phyloP scores from a whole-genome alignment of 371 early-diverging fungal species.

The Mucor sp. region DNA sequence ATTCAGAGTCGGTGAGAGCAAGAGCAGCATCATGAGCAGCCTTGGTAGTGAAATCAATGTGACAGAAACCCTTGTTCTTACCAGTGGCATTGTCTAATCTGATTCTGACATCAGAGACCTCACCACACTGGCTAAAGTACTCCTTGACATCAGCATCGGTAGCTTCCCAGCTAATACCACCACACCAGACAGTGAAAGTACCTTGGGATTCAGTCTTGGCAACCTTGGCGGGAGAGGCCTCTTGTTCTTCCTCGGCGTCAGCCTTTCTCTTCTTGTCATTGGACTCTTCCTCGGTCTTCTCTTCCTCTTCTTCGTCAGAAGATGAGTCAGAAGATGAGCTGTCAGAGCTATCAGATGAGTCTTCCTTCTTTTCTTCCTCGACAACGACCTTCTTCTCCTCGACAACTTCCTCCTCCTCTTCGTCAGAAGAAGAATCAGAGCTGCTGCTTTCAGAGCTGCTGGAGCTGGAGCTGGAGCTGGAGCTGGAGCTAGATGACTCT shows the following conservation, averaged over 20 bases:
- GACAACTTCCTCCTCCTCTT: slow-evolving; percentile 9
- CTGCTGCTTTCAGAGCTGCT: slow-evolving; percentile 10
- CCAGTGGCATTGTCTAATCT: slow-evolving; percentile 58
- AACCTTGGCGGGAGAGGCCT: slow-evolving; percentile 39
- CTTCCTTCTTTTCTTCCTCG: slow-evolving; percentile 5
- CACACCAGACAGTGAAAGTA: slow-evolving; percentile 62
- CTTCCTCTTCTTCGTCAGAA: slow-evolving; percentile 4
- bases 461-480: slow-evolving; percentile 9
- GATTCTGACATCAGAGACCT: slow-evolving; percentile 38
- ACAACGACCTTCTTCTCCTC: neutral
- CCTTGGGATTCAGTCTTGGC: slow-evolving; percentile 49
- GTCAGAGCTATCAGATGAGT: slow-evolving; percentile 10
- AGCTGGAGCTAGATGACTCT: slow-evolving; percentile 3
- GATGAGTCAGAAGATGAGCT: neutral
- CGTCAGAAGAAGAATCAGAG: slow-evolving; percentile 9
- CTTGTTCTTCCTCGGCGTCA: slow-evolving; percentile 27
- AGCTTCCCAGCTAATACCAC: slow-evolving; percentile 69
- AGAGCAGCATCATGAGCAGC: slow-evolving; percentile 66
- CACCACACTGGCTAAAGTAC: slow-evolving; percentile 64
- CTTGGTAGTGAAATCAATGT: slow-evolving; percentile 65
- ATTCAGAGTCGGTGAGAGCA: slow-evolving; percentile 59
- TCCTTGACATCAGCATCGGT: slow-evolving; percentile 62
- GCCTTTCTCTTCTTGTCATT: slow-evolving; percentile 20
- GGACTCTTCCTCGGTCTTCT: neutral
- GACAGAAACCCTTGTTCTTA: slow-evolving; percentile 72